Percentiles rank a stretch among this genome's conserved stretches.
Conservation (phyloP, 352 stramenopile species). For the Globisporangium mamillatum region DNA sequence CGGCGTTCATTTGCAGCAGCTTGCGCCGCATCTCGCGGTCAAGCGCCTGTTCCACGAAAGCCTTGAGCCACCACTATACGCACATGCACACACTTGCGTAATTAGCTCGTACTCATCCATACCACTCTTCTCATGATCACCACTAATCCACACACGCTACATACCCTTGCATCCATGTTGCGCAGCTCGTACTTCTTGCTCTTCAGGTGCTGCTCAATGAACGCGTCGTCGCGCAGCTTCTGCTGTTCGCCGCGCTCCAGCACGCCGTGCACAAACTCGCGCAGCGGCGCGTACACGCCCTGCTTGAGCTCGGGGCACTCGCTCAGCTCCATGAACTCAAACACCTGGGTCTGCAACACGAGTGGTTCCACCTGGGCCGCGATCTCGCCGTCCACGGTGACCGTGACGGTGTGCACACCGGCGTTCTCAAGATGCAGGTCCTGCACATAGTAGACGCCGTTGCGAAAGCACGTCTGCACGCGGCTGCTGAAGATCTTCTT, state of each 20-base stretch:
- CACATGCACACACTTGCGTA: neutral
- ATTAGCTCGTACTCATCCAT: neutral
- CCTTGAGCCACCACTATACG: slow-evolving; percentile 64
- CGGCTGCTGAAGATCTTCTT: slow-evolving; percentile 71
- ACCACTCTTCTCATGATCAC: neutral
- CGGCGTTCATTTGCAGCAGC: slow-evolving; percentile 42
- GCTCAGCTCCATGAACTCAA: slow-evolving; percentile 78
- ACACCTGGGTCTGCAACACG: slow-evolving; percentile 64
- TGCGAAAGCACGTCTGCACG: slow-evolving; percentile 55
- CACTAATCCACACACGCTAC: neutral
- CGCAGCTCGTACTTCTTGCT: slow-evolving; percentile 62
- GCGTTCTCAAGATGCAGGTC: slow-evolving; percentile 59
- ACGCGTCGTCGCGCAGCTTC: slow-evolving; percentile 54
- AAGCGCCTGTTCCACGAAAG: slow-evolving; percentile 72
- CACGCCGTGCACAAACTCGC: slow-evolving; percentile 49
- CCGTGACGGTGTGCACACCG: slow-evolving; percentile 60
- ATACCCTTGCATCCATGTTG: slow-evolving; percentile 67
- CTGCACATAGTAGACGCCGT: slow-evolving; percentile 82
- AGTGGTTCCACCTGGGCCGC: slow-evolving; percentile 48
- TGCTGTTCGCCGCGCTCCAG: slow-evolving; percentile 40
- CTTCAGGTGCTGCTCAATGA: slow-evolving; percentile 49
- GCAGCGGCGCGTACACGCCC: slow-evolving; percentile 58
- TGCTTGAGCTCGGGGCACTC: slow-evolving; percentile 50
- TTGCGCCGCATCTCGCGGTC: slow-evolving; percentile 56
- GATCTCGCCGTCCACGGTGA: slow-evolving; percentile 54